Evolutionary conservation across 176 grass and related monocot species (phyloP).

Genomic region (Lolium perenne): DNA sequence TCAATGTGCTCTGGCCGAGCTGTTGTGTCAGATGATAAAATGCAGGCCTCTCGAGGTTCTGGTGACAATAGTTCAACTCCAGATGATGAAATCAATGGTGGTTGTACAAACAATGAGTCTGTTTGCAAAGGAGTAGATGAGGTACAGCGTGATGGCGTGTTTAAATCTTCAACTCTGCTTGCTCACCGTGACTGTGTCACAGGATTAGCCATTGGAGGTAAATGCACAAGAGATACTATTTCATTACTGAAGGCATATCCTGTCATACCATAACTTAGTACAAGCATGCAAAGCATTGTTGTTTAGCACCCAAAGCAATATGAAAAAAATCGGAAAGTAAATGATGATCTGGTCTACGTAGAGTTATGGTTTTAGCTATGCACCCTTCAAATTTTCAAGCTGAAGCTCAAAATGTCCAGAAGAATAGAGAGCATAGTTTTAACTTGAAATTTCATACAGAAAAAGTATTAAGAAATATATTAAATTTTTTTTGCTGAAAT

Average conservation of each 20-base stretch:
- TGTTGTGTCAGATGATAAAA: slow-evolving; percentile 40
- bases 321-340: not conserved
- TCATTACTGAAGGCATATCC: not conserved
- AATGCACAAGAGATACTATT: slow-evolving; percentile 12
- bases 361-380: not conserved
- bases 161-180: slow-evolving; percentile 55
- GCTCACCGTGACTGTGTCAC: slow-evolving; percentile 88
- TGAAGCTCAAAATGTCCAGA: not conserved
- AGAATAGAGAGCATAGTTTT: slow-evolving; percentile 10
- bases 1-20: slow-evolving; percentile 33
- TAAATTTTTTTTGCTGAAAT: not conserved
- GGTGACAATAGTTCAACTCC: slow-evolving; percentile 36
- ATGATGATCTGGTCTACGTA: not conserved
- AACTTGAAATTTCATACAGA: not conserved
- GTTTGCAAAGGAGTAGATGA: slow-evolving; percentile 39
- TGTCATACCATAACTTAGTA: slow-evolving; percentile 5
- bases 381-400: not conserved
- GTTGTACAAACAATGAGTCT: slow-evolving; percentile 24
- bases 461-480: not conserved
- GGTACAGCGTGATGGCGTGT: slow-evolving; percentile 9
- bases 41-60: slow-evolving; percentile 27
- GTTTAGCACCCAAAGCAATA: not conserved
- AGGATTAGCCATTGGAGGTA: slow-evolving; percentile 87
- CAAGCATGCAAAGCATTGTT: not conserved
- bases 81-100: slow-evolving; percentile 32